Evolutionary conservation across 257 asterid genomes (phyloP), one percentile per base, ranked within the genome.

Genomic region (Ligustrum vulgare): DNA sequence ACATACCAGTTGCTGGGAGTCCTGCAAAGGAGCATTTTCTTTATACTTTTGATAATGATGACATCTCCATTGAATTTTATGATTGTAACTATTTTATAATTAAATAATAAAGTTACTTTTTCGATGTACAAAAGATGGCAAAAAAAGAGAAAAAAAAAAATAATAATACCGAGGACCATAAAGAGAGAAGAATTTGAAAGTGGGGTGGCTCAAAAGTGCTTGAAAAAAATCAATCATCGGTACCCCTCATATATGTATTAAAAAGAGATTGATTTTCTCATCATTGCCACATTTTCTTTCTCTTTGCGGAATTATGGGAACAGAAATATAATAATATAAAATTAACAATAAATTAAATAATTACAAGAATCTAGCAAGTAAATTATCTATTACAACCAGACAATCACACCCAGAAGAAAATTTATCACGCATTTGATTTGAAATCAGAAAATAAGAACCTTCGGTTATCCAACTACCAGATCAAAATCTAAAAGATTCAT

Each of bases 171-270:
- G 18, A 22, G 25, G 7, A 63, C 8, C 0, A 51, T 18, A 6
- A 2, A 73, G 23, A 22, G 72, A 20, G 65, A 45, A 58, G 23
- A 58, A 20, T 25, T 28, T 25, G n/a, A 35, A 69, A 73, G 91
- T 84, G 92, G 47, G 47, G 47, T 39, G 47, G 90, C 96, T 90
- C 96, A 90, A 86, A 87, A 88, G 93, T 87, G 91, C 91, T 88
- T 87, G 90, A 78, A 80, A 84, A 71, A 2, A 39, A 39, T 39
- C 76, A 77, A 88, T 87, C 91, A 88, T 71, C 22, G 89, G 75
- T 15, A 1, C 80, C 78, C 66, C 87, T 39, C 81, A 73, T 80
- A 43, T 12, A 41, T 32, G 22, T 13, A 70, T 77, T 60, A 45
- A 36, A 74, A 67, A n/a, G 74, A 70, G 79, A 75, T 70, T 58